phyloP scores from a whole-genome alignment of 768 basidiomycete species.

The Suillus plorans region DNA sequence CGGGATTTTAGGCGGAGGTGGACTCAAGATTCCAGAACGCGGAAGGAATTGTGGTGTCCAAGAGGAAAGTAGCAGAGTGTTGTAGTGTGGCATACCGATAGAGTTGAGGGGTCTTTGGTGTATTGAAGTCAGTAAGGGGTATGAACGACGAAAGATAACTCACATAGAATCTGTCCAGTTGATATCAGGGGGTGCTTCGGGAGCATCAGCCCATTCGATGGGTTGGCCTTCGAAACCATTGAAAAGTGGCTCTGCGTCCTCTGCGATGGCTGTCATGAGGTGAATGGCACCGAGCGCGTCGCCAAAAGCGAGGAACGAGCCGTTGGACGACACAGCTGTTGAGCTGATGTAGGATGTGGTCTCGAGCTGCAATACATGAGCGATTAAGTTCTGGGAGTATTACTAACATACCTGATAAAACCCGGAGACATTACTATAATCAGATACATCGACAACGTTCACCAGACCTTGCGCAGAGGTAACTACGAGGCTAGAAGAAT shows the following conservation, averaged over 20 bases:
- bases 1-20: slow-evolving; percentile 78
- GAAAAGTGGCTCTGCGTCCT: slow-evolving; percentile 59
- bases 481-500: slow-evolving; percentile 70
- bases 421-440: slow-evolving; percentile 63
- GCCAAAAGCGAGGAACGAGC: slow-evolving; percentile 91
- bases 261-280: slow-evolving; percentile 73
- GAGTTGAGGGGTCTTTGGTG: slow-evolving; percentile 73
- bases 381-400: background rate
- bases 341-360: slow-evolving; percentile 76
- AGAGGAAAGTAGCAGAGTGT: slow-evolving; percentile 68
- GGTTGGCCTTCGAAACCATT: slow-evolving; percentile 90
- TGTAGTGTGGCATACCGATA: slow-evolving; percentile 88
- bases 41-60: slow-evolving; percentile 57
- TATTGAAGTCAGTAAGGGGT: background rate
- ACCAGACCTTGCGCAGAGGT: slow-evolving; percentile 81
- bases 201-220: slow-evolving; percentile 79
- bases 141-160: slow-evolving; percentile 23
- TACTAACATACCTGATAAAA: slow-evolving; percentile 69
- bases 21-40: slow-evolving; percentile 45
- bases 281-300: slow-evolving; percentile 85
- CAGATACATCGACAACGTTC: slow-evolving; percentile 79
- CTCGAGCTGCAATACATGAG: slow-evolving; percentile 50
- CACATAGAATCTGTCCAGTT: slow-evolving; percentile 86
- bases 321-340: slow-evolving; percentile 79
- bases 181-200: slow-evolving; percentile 66